Evolutionary conservation across 805 yeast genomes (phyloP).

Genomic region (Metschnikowia corniflorae): DNA sequence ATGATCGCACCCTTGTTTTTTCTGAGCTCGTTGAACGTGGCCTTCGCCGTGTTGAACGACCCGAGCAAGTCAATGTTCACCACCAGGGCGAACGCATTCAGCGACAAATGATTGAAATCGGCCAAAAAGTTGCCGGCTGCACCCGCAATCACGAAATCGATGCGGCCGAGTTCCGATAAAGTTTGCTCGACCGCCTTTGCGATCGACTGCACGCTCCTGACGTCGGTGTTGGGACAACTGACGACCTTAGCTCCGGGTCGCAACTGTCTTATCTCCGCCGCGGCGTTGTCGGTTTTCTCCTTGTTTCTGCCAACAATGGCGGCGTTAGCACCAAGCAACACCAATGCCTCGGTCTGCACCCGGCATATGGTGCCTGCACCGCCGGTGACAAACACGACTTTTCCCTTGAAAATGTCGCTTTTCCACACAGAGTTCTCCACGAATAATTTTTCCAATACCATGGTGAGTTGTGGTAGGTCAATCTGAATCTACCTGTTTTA

Average conservation of each 20-base stretch:
- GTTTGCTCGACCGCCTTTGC: conserved; percentile 24
- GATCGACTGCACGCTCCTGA: conserved; percentile 22
- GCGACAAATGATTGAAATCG: conserved; percentile 42
- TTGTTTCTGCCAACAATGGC: conserved; percentile 27
- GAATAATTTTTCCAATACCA: conserved; percentile 21
- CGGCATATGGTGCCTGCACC: conserved; percentile 30
- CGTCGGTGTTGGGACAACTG: conserved; percentile 23
- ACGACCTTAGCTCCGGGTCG: conserved; percentile 25
- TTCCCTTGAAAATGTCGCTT: conserved; percentile 26
- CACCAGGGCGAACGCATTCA: conserved; percentile 40
- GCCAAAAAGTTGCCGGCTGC: conserved; percentile 43
- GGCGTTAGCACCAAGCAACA: conserved; percentile 28
- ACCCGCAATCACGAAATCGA: conserved; percentile 44
- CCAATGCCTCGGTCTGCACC: conserved; percentile 28
- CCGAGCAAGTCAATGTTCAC: conserved; percentile 40
- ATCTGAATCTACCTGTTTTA: too few species aligned
- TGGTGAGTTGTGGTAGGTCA: too few species aligned
- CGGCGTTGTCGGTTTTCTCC: conserved; percentile 24
- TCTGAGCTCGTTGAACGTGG: conserved; percentile 35
- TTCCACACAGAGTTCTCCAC: conserved; percentile 23
- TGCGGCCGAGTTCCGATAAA: conserved; percentile 35
- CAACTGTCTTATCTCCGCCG: conserved; percentile 21
- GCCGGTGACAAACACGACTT: conserved; percentile 30
- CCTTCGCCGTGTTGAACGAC: conserved; percentile 40
- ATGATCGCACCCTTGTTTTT: conserved; percentile 36